Base-by-base conservation (phyloP, 2,329 filamentous ascomycete species). In the Fusarium subglutinans region DNA sequence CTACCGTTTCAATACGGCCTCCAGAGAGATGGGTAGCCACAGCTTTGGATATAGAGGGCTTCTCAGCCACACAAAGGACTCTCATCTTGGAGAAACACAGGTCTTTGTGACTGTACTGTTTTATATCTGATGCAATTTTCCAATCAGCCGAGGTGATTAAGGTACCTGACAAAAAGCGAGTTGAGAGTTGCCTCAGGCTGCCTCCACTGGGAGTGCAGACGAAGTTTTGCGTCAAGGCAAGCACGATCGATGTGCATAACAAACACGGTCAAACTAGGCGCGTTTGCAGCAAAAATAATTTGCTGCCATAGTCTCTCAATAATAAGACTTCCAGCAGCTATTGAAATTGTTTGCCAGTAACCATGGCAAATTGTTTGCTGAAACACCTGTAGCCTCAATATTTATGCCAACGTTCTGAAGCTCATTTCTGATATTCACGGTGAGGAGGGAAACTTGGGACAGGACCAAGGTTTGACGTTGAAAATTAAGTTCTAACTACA, bases 21-120 rank as follows among this genome's bases (percentile, higher is more conserved):
- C 96, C 96, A 38, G 93, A 93, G 35, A 99, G 88, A 86, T 98
- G 96, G 66, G 91, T 90, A 44, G 96, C 94, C 56, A 99, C 96
- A 43, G 96, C 95, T 83, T 96, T 98, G 66, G 96, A 94, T 72
- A 99, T 98, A 47, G 96, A 97, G 41, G 95, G 95, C 87, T 99
- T 89, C 76, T 89, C 88, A 47, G 88, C 87, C 77, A 89, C 87
- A 73, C 87, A 89, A 18, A 89, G 81, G 44, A 89, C 84, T 77
- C 81, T 88, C 83, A 89, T 89, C n/a, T 38, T 58, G 57, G 24
- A 44, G 30, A 20, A 55, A 28, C 41, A 47, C 38, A 35, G 50
- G 28, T 54, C 33, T 72, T 54, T 33, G 53, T 24, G 48, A 37
- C 13, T 26, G 35, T 35, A 37, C 11, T 26, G 35, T 35, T 44